A percentile compares a stretch with the other conserved stretches of the same genome.
Conservation (phyloP, 305 asterid genomes). For the Fraxinus latifolia region DNA sequence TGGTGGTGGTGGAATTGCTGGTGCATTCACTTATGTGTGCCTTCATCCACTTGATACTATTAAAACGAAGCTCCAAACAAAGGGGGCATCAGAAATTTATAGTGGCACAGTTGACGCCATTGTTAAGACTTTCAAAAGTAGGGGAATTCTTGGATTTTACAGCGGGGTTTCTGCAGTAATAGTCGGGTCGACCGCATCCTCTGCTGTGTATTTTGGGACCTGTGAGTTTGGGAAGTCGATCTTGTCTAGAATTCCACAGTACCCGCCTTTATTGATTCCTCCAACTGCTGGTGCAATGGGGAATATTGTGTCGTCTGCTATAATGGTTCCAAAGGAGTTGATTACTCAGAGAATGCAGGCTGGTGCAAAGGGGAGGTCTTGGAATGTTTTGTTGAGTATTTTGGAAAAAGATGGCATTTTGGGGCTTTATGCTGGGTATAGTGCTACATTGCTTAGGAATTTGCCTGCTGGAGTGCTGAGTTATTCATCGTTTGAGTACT, state of each 20-base stretch:
- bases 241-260: slow-evolving; percentile 51
- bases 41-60: slow-evolving; percentile 88
- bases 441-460: slow-evolving; percentile 88
- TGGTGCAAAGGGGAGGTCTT: slow-evolving; percentile 91
- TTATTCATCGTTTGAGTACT: slow-evolving; percentile 87
- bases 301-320: slow-evolving; percentile 82
- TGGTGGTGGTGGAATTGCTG: slow-evolving; percentile 85
- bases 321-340: slow-evolving; percentile 93
- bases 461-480: slow-evolving; percentile 93
- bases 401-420: slow-evolving; percentile 80
- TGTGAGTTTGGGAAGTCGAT: slow-evolving; percentile 93
- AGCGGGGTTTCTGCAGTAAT: slow-evolving; percentile 92
- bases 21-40: slow-evolving; percentile 91
- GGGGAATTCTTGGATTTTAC: slow-evolving; percentile 82
- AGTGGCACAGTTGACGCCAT: slow-evolving; percentile 74
- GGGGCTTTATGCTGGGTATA: slow-evolving; percentile 89
- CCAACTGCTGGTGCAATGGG: slow-evolving; percentile 99
- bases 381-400: slow-evolving; percentile 78
- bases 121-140: slow-evolving; percentile 66
- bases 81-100: slow-evolving; percentile 83
- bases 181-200: slow-evolving; percentile 88
- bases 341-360: slow-evolving; percentile 96
- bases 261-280: slow-evolving; percentile 71
- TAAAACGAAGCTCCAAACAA: slow-evolving; percentile 94
- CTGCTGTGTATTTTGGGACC: slow-evolving; percentile 95